A percentile compares a stretch with the other conserved stretches of the same genome.
Conservation (phyloP, 2,329 filamentous ascomycete species). For the Trichophyton benhamiae region DNA sequence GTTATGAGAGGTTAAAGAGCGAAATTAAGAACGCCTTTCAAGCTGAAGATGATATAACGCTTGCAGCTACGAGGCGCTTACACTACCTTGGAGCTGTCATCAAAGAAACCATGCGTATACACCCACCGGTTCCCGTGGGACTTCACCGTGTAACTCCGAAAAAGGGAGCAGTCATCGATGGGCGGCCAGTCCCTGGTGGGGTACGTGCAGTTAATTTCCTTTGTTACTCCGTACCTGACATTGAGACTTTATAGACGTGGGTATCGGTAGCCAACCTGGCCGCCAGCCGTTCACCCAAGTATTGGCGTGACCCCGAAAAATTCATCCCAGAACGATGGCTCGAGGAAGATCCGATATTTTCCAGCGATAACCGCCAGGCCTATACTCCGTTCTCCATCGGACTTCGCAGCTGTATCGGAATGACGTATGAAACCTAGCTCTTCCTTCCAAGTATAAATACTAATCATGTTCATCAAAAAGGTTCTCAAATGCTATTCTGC, state of each 20-base stretch:
- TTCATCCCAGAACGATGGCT: neutral
- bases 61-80: constrained; percentile 50
- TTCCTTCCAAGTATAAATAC: neutral
- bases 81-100: constrained; percentile 66
- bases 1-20: constrained; percentile 24
- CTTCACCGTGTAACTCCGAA: constrained; percentile 60
- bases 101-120: constrained; percentile 64
- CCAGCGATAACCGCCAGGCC: neutral
- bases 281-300: neutral
- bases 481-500: neutral
- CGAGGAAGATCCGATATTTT: neutral
- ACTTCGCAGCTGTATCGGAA: neutral
- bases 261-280: neutral
- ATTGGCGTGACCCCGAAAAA: neutral
- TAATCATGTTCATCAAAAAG: neutral
- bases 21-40: constrained; percentile 26
- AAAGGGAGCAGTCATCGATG: neutral
- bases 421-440: neutral
- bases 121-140: constrained; percentile 60
- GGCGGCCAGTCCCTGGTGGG: neutral
- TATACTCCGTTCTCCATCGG: neutral
- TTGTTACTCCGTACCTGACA: neutral
- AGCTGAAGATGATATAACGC: constrained; percentile 50
- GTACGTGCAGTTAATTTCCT: neutral
- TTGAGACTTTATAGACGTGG: neutral